phyloP scores from a whole-genome alignment of 2,329 filamentous ascomycete genomes.

The Chaetomium strumarium region DNA sequence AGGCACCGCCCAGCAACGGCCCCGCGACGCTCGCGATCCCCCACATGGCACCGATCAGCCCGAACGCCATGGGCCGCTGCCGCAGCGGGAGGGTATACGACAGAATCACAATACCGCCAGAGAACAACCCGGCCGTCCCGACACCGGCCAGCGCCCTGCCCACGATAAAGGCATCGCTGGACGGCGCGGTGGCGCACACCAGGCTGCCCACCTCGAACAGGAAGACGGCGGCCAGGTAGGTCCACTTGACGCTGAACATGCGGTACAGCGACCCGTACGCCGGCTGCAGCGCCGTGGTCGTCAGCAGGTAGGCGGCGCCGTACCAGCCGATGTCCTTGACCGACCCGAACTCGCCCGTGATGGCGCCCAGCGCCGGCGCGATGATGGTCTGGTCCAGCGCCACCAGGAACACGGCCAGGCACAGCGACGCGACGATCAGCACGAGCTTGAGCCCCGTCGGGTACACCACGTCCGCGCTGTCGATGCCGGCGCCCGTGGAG shows the following conservation, averaged over 20 bases:
- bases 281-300: slow-evolving; percentile 44
- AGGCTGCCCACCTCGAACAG: slow-evolving; percentile 32
- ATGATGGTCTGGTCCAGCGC: slow-evolving; percentile 49
- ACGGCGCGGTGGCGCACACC: slow-evolving; percentile 39
- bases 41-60: slow-evolving; percentile 50
- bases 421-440: slow-evolving; percentile 40
- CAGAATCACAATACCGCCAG: slow-evolving; percentile 45
- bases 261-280: slow-evolving; percentile 46
- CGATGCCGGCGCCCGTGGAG: slow-evolving; percentile 1
- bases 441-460: slow-evolving; percentile 35
- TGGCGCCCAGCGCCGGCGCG: slow-evolving; percentile 47
- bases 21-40: slow-evolving; percentile 46
- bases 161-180: slow-evolving; percentile 44
- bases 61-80: slow-evolving; percentile 49
- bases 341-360: slow-evolving; percentile 40
- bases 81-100: slow-evolving; percentile 45
- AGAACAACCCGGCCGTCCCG: slow-evolving; percentile 46
- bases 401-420: slow-evolving; percentile 43
- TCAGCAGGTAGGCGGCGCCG: slow-evolving; percentile 44
- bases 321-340: slow-evolving; percentile 50
- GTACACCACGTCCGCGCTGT: slow-evolving; percentile 29
- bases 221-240: slow-evolving; percentile 36
- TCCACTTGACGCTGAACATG: slow-evolving; percentile 43
- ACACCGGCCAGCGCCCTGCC: slow-evolving; percentile 48
- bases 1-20: slow-evolving; percentile 45